Conservation (phyloP, 2,329 filamentous ascomycete genomes). For the Aspergillus pseudoglaucus region DNA sequence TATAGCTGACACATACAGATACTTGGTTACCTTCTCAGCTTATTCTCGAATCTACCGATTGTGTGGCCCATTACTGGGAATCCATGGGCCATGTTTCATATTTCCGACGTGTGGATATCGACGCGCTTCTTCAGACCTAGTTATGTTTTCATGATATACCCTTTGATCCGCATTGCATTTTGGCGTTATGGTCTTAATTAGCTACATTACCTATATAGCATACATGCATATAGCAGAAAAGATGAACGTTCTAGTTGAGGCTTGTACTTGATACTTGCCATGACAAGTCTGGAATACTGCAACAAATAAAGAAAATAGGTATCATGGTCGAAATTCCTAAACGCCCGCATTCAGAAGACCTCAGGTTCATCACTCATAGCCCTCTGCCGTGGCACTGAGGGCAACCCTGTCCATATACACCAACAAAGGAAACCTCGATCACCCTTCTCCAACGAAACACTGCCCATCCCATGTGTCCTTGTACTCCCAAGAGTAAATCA, state of each 20-base stretch:
- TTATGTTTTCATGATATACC: background rate
- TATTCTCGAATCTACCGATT: conserved; percentile 69
- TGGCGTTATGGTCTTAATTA: background rate
- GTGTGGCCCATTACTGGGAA: conserved; percentile 77
- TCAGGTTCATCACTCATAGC: background rate
- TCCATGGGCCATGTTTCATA: conserved; percentile 41
- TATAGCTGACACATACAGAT: conserved; percentile 10
- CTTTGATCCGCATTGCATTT: background rate
- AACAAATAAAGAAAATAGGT: background rate
- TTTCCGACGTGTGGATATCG: conserved; percentile 39
- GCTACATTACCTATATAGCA: background rate
- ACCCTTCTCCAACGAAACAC: background rate
- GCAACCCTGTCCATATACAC: background rate
- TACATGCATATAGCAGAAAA: background rate
- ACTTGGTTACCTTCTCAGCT: conserved; percentile 66
- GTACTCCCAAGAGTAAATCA: conserved; percentile 35
- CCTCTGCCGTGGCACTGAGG: background rate
- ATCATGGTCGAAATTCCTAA: no score
- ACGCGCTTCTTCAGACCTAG: conserved; percentile 29
- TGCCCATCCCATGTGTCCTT: no score
- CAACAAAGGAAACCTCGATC: background rate
- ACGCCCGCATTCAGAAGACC: no score
- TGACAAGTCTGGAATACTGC: background rate
- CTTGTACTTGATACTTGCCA: background rate
- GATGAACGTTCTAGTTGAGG: background rate